Conservation (phyloP, 345 rosid species). For the Rhodamnia argentea region DNA sequence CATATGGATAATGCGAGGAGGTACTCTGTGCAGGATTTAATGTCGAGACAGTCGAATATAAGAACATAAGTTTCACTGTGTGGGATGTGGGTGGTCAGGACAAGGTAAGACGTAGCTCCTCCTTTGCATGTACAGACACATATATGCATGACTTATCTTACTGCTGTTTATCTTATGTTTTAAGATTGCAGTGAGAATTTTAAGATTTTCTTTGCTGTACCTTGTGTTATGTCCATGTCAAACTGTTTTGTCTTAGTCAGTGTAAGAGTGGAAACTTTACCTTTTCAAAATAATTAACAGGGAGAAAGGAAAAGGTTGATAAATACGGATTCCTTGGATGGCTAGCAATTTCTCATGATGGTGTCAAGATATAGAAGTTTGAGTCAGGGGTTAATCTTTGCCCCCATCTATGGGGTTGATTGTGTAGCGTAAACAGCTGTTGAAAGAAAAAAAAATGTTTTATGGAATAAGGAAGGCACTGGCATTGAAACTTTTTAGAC, state of each 20-base stretch:
- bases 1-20: not conserved
- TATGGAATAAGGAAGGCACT: not conserved
- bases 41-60: slow-evolving; percentile 92
- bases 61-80: slow-evolving; percentile 83
- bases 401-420: not conserved
- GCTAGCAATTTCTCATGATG: not conserved
- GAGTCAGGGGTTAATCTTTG: not conserved
- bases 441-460: not conserved
- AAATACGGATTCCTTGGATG: not conserved
- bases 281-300: not conserved
- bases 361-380: not conserved
- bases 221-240: not conserved
- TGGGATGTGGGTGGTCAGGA: slow-evolving; percentile 99
- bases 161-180: not conserved
- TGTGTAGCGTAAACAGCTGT: not conserved
- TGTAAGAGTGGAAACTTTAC: not conserved
- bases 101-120: slow-evolving; percentile 35
- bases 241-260: not conserved
- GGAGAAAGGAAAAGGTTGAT: not conserved
- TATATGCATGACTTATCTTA: not conserved
- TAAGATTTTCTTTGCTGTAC: not conserved
- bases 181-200: not conserved
- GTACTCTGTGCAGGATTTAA: slow-evolving; percentile 51
- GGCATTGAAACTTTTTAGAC: not conserved
- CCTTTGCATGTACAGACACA: not conserved